phyloP scores from a whole-genome alignment of 176 grass and related monocot genomes.

The Otatea glauca region DNA sequence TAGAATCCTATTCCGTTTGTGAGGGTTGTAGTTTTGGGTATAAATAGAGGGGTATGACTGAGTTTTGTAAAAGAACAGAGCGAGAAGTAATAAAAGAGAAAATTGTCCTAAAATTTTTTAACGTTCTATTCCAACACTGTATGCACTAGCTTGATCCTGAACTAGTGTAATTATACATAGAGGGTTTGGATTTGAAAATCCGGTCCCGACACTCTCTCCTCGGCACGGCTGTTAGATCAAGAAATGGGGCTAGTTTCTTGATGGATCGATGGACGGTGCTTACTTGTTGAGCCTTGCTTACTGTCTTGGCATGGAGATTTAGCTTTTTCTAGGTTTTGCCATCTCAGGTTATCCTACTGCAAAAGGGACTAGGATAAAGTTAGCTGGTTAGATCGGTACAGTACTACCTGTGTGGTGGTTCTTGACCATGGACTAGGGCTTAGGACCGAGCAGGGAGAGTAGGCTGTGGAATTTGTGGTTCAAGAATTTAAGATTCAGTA shows the following conservation, averaged over 20 bases:
- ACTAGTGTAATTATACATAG: no score
- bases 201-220: not conserved
- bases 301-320: not conserved
- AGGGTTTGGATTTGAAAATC: no score
- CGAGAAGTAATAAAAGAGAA: no score
- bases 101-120: no score
- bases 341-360: not conserved
- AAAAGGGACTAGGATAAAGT: not conserved
- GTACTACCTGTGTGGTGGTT: constrained; percentile 6
- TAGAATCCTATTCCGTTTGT: no score
- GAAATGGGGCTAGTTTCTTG: no score
- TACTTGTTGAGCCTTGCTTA: not conserved
- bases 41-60: no score
- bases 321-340: not conserved
- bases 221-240: not conserved
- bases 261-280: not conserved
- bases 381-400: not conserved
- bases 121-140: no score
- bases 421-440: not conserved
- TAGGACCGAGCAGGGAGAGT: not conserved
- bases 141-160: no score
- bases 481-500: not conserved
- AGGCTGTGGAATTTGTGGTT: constrained; percentile 29
- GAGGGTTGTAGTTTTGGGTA: no score
- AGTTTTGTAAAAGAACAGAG: no score